A percentile compares a stretch with the other conserved stretches of the same genome.
Conservation (phyloP, 805 yeast species). For the Saccharomycopsis guyanensis region DNA sequence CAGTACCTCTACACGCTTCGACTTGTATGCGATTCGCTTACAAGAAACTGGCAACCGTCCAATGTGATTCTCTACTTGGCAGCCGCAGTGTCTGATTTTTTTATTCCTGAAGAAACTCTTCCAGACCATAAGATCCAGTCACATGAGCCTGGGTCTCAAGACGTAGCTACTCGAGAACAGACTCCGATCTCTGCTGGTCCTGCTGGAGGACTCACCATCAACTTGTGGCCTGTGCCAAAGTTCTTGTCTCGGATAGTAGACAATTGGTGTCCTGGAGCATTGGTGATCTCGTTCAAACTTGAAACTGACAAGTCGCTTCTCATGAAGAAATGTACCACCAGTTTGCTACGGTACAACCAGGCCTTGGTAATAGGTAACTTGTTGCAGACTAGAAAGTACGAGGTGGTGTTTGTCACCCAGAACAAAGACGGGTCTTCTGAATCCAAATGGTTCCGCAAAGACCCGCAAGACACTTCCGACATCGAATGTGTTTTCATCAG, state of each 20-base stretch:
- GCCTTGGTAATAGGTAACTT: constrained; percentile 93
- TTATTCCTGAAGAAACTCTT: constrained; percentile 74
- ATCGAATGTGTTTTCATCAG: constrained; percentile 82
- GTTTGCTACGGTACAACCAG: constrained; percentile 79
- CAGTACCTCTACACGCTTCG: constrained; percentile 85
- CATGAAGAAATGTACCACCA: constrained; percentile 66
- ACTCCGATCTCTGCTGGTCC: background rate
- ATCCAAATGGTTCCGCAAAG: constrained; percentile 42
- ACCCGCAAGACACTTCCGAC: constrained; percentile 31
- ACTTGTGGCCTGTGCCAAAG: constrained; percentile 93
- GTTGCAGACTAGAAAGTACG: constrained; percentile 78
- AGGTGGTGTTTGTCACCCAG: constrained; percentile 75
- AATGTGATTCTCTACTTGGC: constrained; percentile 79
- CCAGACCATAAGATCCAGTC: constrained; percentile 93
- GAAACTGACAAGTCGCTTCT: constrained; percentile 78
- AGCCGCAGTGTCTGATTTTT: constrained; percentile 97
- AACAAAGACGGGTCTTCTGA: constrained; percentile 24
- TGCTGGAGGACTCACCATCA: constrained; percentile 69
- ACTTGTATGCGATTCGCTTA: constrained; percentile 52
- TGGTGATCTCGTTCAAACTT: constrained; percentile 89
- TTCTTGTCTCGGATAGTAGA: constrained; percentile 82
- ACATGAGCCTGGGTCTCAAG: constrained; percentile 31
- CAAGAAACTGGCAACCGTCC: constrained; percentile 34
- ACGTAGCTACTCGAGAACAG: background rate
- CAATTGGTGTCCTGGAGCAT: constrained; percentile 90